These are phyloP conservation scores for Didymosphaeria variabile DNA, from an alignment of 2,329 filamentous ascomycete species.

Conservation along the genomic window DNA sequence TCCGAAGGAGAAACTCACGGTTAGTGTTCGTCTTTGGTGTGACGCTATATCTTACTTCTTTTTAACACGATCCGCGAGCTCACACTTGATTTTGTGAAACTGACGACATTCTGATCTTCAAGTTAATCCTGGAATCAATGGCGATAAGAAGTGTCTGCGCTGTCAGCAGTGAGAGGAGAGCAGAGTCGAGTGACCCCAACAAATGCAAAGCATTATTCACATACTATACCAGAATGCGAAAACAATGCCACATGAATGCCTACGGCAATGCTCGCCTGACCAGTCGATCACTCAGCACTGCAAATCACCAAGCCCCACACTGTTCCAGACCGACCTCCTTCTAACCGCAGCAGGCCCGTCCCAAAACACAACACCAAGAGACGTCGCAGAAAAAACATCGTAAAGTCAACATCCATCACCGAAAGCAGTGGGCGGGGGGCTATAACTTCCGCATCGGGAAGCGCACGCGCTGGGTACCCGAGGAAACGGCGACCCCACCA, in stretches of 20 bases:
- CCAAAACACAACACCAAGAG: neutral
- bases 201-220: too few relatives aligned
- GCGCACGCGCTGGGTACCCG: neutral
- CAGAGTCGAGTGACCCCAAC: too few relatives aligned
- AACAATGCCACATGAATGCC: neutral
- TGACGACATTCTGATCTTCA: too few relatives aligned
- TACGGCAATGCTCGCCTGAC: neutral
- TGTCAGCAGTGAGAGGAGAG: too few relatives aligned
- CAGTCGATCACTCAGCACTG: neutral
- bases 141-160: too few relatives aligned
- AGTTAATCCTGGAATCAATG: too few relatives aligned
- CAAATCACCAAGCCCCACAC: neutral
- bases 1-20: too few relatives aligned
- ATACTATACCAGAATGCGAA: too few relatives aligned
- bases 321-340: neutral
- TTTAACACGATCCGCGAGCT: too few relatives aligned
- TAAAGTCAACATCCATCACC: neutral
- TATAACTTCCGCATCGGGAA: conserved; percentile 1
- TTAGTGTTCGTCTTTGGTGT: too few relatives aligned
- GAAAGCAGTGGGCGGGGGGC: neutral
- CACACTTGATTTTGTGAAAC: too few relatives aligned
- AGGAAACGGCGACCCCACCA: conserved; percentile 3
- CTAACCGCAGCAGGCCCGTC: neutral
- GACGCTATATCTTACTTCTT: too few relatives aligned
- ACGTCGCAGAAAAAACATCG: neutral